Evolutionary conservation across 139 green algal species (phyloP).

Genomic region (Coccomyxa sp.): DNA sequence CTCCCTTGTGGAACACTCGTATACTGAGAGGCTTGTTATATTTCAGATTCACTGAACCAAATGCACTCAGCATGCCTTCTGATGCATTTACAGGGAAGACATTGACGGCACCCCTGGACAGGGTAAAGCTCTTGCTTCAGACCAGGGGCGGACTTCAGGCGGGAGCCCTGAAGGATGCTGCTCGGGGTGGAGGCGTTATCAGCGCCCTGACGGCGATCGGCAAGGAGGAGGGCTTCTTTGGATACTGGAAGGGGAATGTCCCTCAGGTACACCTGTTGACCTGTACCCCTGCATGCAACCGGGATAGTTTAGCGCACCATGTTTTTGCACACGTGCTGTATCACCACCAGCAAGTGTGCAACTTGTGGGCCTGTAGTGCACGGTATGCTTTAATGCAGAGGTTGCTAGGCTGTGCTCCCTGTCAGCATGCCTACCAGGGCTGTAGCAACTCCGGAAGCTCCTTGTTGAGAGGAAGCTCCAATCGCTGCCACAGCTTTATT

Average conservation of each 20-base stretch:
- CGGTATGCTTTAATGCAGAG: not conserved
- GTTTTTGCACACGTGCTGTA: too few species aligned
- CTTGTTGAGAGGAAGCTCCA: too few species aligned
- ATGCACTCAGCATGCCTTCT: too few species aligned
- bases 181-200: constrained; percentile 42
- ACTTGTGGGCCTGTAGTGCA: not conserved
- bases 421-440: not conserved
- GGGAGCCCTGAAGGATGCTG: constrained; percentile 48
- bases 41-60: too few species aligned
- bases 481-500: too few species aligned
- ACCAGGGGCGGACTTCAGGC: constrained; percentile 45
- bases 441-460: too few species aligned
- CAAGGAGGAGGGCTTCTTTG: constrained; percentile 64
- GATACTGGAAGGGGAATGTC: constrained; percentile 84
- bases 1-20: too few species aligned
- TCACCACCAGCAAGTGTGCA: too few species aligned
- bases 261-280: constrained; percentile 45
- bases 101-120: constrained; percentile 75
- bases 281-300: not conserved
- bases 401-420: not conserved
- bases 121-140: constrained; percentile 75
- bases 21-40: too few species aligned
- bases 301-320: too few species aligned
- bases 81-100: constrained; percentile 53
- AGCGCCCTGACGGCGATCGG: constrained; percentile 66